Evolutionary conservation across 192 early-diverging fungal genomes (phyloP).

Genomic region (Rhizophagus clarus): DNA sequence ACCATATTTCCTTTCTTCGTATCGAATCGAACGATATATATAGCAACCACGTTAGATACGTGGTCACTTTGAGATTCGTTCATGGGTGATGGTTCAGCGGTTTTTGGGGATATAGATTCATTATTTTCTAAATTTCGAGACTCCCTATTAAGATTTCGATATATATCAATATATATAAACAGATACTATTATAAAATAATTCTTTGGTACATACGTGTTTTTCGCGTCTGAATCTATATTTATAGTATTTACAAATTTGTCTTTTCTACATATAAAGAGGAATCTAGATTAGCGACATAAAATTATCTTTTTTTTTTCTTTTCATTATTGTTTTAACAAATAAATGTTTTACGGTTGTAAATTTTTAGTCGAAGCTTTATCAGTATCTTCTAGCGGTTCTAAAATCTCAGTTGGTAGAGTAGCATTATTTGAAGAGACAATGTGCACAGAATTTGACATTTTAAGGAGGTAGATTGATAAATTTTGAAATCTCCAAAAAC

Average conservation of each 20-base stretch:
- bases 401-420: neutral
- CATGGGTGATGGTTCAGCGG: neutral
- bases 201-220: neutral
- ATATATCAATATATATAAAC: neutral
- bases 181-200: neutral
- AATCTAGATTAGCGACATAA: neutral
- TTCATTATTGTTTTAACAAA: neutral
- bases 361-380: too few species aligned
- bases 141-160: neutral
- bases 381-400: neutral
- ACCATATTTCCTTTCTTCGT: conserved; percentile 52
- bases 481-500: too few species aligned
- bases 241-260: neutral
- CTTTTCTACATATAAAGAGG: neutral
- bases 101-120: neutral
- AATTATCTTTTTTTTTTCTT: neutral
- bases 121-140: neutral
- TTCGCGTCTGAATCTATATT: neutral
- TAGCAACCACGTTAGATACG: conserved; percentile 40
- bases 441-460: neutral
- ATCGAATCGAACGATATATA: conserved; percentile 58
- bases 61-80: neutral
- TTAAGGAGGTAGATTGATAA: neutral
- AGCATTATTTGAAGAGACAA: neutral
- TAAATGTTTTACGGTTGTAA: neutral